Conservation (phyloP, 2,329 filamentous ascomycete species). For the Tolypocladium inflatum region DNA sequence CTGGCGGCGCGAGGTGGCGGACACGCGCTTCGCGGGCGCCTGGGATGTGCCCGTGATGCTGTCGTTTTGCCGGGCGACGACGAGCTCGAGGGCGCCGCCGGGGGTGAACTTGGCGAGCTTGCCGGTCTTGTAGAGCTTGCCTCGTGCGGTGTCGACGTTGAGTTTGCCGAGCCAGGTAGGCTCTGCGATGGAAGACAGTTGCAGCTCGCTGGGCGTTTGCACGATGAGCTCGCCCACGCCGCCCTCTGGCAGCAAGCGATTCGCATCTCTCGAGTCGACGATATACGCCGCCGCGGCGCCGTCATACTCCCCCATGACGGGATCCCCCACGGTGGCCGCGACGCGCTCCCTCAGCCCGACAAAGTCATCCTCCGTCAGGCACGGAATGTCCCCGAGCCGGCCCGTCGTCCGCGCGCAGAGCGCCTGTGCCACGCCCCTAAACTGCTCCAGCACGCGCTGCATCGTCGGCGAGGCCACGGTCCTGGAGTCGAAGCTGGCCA, state of each 20-base stretch:
- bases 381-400: conserved; percentile 22
- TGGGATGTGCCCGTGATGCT: conserved; percentile 1
- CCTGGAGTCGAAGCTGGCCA: conserved; percentile 57
- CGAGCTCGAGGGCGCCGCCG: conserved; percentile 18
- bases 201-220: conserved; percentile 16
- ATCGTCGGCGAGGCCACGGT: conserved; percentile 42
- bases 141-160: conserved; percentile 5
- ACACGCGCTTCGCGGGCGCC: conserved; percentile 18
- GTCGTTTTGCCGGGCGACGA: conserved; percentile 6
- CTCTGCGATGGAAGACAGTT: conserved; percentile 13
- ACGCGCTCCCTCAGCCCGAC: conserved; percentile 18
- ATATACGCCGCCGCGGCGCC: conserved; percentile 26
- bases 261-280: conserved; percentile 24
- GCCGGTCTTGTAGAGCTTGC: conserved; percentile 28
- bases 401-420: conserved; percentile 31
- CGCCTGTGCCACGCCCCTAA: conserved; percentile 39
- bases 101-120: conserved; percentile 28
- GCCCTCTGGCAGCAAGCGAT: conserved; percentile 27
- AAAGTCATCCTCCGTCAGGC: conserved; percentile 24
- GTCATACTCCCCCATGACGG: conserved; percentile 13
- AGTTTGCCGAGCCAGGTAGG: conserved; percentile 18
- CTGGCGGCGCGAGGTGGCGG: conserved; percentile 31
- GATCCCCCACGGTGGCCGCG: conserved; percentile 4
- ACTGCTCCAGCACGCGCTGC: conserved; percentile 40
- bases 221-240: conserved; percentile 35